A percentile compares a stretch with the other conserved stretches of the same genome.
These are phyloP conservation scores for Lichtheimia ramosa DNA, from an alignment of 371 early-diverging fungal genomes.

Conservation along the genomic window DNA sequence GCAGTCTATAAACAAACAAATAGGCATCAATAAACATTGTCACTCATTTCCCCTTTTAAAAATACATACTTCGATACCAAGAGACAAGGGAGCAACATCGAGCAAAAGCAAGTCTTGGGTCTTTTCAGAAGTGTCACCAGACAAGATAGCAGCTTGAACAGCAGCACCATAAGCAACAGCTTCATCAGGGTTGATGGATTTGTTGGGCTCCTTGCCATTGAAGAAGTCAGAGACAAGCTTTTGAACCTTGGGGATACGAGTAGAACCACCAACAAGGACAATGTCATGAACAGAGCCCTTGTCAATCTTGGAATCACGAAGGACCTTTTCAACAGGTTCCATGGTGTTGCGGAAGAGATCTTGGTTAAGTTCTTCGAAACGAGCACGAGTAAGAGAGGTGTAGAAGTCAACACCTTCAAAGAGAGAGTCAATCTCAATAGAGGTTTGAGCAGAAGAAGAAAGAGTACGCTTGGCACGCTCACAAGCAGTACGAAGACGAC, in stretches of 20 bases:
- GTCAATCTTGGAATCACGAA: slow-evolving; percentile 92
- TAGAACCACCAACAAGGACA: slow-evolving; percentile 99
- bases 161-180: slow-evolving; percentile 97
- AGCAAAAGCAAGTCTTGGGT: slow-evolving; percentile 78
- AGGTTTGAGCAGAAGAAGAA: slow-evolving; percentile 82
- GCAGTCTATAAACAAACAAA: slow-evolving; percentile 68
- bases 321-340: slow-evolving; percentile 81
- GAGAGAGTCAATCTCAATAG: slow-evolving; percentile 91
- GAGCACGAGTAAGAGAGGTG: slow-evolving; percentile 90
- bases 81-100: slow-evolving; percentile 89
- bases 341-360: slow-evolving; percentile 84
- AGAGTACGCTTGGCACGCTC: slow-evolving; percentile 98
- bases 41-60: too few relatives aligned
- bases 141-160: slow-evolving; percentile 86
- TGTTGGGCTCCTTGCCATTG: slow-evolving; percentile 85
- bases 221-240: slow-evolving; percentile 95
- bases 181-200: slow-evolving; percentile 94
- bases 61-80: slow-evolving; percentile 74
- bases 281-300: slow-evolving; percentile 94
- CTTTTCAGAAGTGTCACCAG: slow-evolving; percentile 64
- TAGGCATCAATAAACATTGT: too few relatives aligned
- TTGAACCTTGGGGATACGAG: slow-evolving; percentile 99
- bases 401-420: slow-evolving; percentile 88
- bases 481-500: slow-evolving; percentile 92
- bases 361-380: slow-evolving; percentile 92